Evolutionary conservation across 441 rosid genomes (phyloP), one percentile per base, ranked within the genome.

Genomic region (Isatis lusitanica): DNA sequence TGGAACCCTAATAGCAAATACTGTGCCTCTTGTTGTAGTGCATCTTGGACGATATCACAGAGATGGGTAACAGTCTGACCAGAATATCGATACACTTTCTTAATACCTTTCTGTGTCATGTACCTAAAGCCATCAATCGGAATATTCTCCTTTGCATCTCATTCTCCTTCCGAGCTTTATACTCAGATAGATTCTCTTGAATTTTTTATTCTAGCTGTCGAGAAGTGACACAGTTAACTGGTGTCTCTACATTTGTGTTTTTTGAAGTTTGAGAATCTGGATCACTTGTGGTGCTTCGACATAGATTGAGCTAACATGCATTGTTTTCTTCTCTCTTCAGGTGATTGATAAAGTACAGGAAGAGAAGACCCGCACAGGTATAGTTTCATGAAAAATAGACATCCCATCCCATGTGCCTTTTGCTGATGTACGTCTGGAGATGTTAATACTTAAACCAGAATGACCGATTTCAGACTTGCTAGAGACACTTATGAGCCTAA

Each of bases 311-410:
- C 46, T 71, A 56, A 30, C 59, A 2, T 65, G 13, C 1, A 4
- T 66, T 60, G 58, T 0, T 16, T 43, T 52, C 26, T 67, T 78
- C 46, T 28, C 67, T 52, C 62, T 79, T 75, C 87, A 92, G 99
- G 99, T 94, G 63, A 94, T 92, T 72, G 97, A 94, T 80, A 94
- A 94, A 79, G 98, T 94, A 71, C 97, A 92, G 74, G 98, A 94
- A 81, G 98, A 92, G 79, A 92, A 89, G 85, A 89, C 83, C 57
- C 97, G 96, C 59, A 21, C 91, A 76, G 98, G 97, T 90, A 82
- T 72, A n/a, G 44, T 56, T 47, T 18, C 18, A 9, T 57, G 8
- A 33, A 15, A 2, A 15, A 2, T 33, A 16, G 26, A 16, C 28
- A 16, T 17, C 43, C 43, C 63, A 9, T 57, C 43, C 43, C 63